Conservation (phyloP, 2,329 filamentous ascomycete genomes). For the Claviceps maximensis region DNA sequence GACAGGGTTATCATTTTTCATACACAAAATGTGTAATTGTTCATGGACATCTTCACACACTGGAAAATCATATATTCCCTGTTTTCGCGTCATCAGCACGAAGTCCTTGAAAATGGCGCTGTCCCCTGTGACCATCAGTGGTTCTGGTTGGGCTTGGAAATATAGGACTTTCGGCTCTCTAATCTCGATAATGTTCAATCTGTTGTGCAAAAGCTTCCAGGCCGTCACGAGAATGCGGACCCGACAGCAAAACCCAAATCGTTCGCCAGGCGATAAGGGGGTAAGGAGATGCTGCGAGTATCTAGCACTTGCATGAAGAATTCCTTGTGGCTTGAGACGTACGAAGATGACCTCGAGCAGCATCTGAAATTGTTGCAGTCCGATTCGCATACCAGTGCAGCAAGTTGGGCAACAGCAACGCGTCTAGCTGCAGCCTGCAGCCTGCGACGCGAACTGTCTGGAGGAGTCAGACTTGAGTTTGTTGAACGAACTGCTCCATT, state of each 20-base stretch:
- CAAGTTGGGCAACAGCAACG: background rate
- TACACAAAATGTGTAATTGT: background rate
- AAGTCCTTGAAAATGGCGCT: background rate
- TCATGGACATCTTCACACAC: background rate
- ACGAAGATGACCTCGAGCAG: background rate
- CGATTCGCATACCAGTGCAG: too few species aligned
- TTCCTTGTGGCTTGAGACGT: background rate
- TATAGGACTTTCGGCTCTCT: background rate
- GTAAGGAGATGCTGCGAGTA: background rate
- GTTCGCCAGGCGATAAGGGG: background rate
- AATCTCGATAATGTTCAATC: background rate
- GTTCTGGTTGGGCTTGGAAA: background rate
- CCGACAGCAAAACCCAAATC: too few species aligned
- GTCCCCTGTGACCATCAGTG: background rate
- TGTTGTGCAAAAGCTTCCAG: background rate
- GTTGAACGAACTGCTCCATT: background rate
- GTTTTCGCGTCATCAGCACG: background rate
- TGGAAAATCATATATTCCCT: too few species aligned
- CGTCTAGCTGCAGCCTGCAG: background rate
- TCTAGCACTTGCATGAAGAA: background rate
- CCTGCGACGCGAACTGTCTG: background rate
- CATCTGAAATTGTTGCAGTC: background rate
- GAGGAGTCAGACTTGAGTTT: background rate
- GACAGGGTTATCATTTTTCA: background rate
- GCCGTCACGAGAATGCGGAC: background rate